Evolutionary conservation across 805 yeast species (phyloP), one percentile per base, ranked within the genome.

Genomic region (Debaryomyces tyrocola): DNA sequence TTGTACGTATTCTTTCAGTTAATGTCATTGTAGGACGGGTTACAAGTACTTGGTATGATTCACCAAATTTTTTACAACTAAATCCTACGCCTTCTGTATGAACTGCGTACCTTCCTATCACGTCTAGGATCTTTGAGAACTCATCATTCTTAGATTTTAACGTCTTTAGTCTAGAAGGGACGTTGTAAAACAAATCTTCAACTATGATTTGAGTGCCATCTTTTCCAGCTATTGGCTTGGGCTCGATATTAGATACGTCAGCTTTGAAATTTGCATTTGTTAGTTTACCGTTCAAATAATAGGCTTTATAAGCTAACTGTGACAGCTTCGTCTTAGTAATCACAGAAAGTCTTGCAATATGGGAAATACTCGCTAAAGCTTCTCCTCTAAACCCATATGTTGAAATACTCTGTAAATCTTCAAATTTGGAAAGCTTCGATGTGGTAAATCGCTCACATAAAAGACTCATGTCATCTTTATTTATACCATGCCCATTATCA

Each of bases 301-400:
- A 69, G 0, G 87, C 79, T 52, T 74, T 80, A 79, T 86, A 85
- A 0, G 96, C 97, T 57, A 89, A 77, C 0, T 76, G 68, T 1
- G 83, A 78, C 0, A 67, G 75, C 6, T 53, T 58, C 0, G 87
- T 81, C 64, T 87, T 90, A 0, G 97, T 88, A 1, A 84, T 76
- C 5, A 94, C 95, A 0, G 89, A 76, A 1, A 94, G 69, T 47
- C 90, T 85, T 0, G 97, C 77, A 17, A 94, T 85, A 59, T 92
- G 97, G 0, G 97, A 90, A 6, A 94, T 91, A 60, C 94, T 84
- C 1, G 98, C 97, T 41, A 94, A 71, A 0, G 99, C 99, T 64
- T 94, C 99, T 12, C 99, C 99, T 45, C 99, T 75, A 62, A 94
- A 94, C 4, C 99, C 99, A 63, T 90, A 90, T 0, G 98, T 91